These are phyloP conservation scores for Dactylella cylindrospora DNA, from an alignment of 2,329 filamentous ascomycete species.

Conservation along the genomic window DNA sequence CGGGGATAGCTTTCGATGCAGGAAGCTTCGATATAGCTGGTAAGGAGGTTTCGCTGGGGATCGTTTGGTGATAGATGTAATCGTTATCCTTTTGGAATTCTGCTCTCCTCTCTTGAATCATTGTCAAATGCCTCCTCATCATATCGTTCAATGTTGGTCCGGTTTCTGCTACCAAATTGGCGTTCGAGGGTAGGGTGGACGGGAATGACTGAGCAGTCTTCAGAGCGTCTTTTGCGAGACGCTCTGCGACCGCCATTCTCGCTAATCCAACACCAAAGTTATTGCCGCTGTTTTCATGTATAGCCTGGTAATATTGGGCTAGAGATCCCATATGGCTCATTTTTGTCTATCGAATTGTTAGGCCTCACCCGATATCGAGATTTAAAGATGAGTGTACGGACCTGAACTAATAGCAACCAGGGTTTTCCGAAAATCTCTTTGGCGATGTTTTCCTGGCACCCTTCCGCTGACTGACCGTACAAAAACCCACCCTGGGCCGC, in stretches of 20 bases:
- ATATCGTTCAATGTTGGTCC: slow-evolving; percentile 73
- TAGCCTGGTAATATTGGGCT: slow-evolving; percentile 89
- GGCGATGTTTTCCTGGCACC: slow-evolving; percentile 86
- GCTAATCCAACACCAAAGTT: slow-evolving; percentile 83
- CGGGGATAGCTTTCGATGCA: slow-evolving; percentile 93
- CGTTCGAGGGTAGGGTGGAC: slow-evolving; percentile 71
- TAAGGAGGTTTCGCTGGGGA: slow-evolving; percentile 81
- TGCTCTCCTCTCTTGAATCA: slow-evolving; percentile 76
- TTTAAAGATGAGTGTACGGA: slow-evolving; percentile 53
- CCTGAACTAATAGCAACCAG: slow-evolving; percentile 81
- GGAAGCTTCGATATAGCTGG: slow-evolving; percentile 83
- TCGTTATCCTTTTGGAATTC: slow-evolving; percentile 90
- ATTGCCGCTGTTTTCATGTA: slow-evolving; percentile 85
- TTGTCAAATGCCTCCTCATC: slow-evolving; percentile 76
- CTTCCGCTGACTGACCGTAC: slow-evolving; percentile 84
- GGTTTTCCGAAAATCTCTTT: slow-evolving; percentile 92
- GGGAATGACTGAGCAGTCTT: slow-evolving; percentile 78
- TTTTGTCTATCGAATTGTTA: slow-evolving; percentile 62
- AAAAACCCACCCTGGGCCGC: slow-evolving; percentile 87
- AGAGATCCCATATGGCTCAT: slow-evolving; percentile 77
- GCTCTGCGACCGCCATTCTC: slow-evolving; percentile 78
- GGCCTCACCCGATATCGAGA: not conserved
- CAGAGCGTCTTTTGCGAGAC: slow-evolving; percentile 74
- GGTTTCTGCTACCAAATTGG: slow-evolving; percentile 81
- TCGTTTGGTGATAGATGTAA: slow-evolving; percentile 93